Evolutionary conservation across 2,329 filamentous ascomycete species (phyloP), one percentile per base, ranked within the genome.

Genomic region (Ophiosphaerella narmari): DNA sequence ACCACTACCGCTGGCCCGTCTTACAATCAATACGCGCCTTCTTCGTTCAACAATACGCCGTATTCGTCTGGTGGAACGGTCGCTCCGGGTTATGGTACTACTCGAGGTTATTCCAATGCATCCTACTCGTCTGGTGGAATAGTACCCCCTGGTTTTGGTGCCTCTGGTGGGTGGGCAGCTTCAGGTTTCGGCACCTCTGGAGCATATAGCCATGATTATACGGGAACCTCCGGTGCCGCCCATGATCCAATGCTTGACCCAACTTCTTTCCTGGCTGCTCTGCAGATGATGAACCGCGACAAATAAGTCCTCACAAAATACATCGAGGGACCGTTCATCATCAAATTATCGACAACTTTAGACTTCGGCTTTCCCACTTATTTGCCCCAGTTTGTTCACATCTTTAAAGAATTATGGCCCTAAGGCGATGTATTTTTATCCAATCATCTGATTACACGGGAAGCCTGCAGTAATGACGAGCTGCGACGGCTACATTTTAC

Each of bases 221-320:
- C 47, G 34, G 40, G 49, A 26, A 55, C 47, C n/a, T 48, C 57
- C 12, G 42, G 48, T 21, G 26, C 48, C 41, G 48, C 54, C n/a
- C 53, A 56, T 33, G 53, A 54, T 43, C 45, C 52, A 16, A 45
- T 49, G 32, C 57, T 55, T 21, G 58, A 65, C 26, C 44, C 55
- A 8, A 33, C 52, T 18, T 38, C 52, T 18, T 38, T 62, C 35
- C 13, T 62, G 31, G 42, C 45, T 12, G 61, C 61, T 14, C 60
- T 67, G 55, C 62, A 66, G n/a, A 66, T 63, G 49, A 49, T 69
- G 50, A 60, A 59, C 34, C 55, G 68, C 14, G 43, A 40, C 48
- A 64, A 63, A 40, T 64, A 56, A 53, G n/a, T 33, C 37, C 33
- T 14, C n/a, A 21, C 8, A 4, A 14, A 38, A 14, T 14, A 35